Conservation (phyloP, 331 rosid genomes). For the Cydonia oblonga region DNA sequence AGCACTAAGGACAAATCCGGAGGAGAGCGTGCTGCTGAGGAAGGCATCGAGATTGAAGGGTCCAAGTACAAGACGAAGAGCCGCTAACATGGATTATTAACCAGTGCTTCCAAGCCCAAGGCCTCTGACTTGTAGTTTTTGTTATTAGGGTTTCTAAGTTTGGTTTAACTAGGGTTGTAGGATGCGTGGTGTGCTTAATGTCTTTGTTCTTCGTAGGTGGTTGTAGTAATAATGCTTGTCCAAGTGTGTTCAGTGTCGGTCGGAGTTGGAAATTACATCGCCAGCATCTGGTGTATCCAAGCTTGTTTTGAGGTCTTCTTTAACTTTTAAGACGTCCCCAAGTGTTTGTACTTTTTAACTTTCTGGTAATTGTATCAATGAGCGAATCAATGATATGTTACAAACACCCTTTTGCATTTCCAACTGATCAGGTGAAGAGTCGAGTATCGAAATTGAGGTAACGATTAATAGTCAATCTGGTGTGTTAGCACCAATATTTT, state of each 20-base stretch:
- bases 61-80: constrained; percentile 34
- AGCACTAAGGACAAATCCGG: constrained; percentile 49
- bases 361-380: no score
- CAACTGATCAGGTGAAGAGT: no score
- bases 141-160: not conserved
- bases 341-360: no score
- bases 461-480: no score
- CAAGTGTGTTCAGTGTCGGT: not conserved
- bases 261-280: no score
- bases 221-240: not conserved
- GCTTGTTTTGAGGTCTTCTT: no score
- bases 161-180: not conserved
- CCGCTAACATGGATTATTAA: not conserved
- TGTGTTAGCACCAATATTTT: no score
- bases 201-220: not conserved
- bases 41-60: constrained; percentile 48
- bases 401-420: no score
- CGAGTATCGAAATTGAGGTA: no score
- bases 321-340: no score
- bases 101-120: not conserved
- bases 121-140: not conserved
- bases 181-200: not conserved
- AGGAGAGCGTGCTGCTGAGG: constrained; percentile 43
- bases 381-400: no score
- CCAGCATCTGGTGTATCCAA: no score